These are phyloP conservation scores for Aspergillus ibericus DNA, from an alignment of 2,329 filamentous ascomycete species.

Conservation along the genomic window DNA sequence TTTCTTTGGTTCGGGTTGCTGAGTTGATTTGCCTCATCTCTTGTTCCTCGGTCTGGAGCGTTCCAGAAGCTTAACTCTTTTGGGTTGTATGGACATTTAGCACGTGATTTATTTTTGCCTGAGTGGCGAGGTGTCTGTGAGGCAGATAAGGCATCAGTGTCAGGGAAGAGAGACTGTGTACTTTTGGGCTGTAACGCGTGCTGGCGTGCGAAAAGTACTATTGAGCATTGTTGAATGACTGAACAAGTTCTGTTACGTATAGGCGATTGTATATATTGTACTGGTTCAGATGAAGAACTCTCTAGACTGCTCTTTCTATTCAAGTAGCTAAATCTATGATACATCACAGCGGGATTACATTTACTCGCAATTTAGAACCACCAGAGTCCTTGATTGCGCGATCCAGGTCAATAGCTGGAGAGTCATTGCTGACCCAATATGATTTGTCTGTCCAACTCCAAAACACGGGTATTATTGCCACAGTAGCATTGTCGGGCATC, in stretches of 20 bases:
- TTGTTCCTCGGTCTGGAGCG: neutral
- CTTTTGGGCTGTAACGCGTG: neutral
- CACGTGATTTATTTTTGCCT: neutral
- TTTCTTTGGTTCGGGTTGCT: neutral
- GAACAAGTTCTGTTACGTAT: too few species aligned
- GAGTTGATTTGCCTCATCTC: neutral
- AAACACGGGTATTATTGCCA: neutral
- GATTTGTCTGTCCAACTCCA: neutral
- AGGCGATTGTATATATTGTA: too few species aligned
- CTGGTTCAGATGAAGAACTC: too few species aligned
- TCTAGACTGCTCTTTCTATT: neutral
- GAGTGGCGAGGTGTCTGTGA: neutral
- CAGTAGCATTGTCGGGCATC: neutral
- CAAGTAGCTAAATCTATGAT: neutral
- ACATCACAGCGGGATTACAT: neutral
- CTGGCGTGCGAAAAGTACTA: neutral
- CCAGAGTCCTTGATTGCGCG: neutral
- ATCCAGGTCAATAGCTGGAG: neutral
- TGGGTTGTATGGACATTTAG: too few species aligned
- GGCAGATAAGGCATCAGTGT: neutral
- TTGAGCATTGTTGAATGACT: too few species aligned
- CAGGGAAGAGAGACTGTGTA: neutral
- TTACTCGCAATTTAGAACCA: neutral
- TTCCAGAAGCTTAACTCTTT: neutral
- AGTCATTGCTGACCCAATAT: neutral